A percentile compares a stretch with the other conserved stretches of the same genome.
Evolutionary conservation across 164 flowering plant genomes (phyloP).

Genomic region (Vitis rotundifolia): DNA sequence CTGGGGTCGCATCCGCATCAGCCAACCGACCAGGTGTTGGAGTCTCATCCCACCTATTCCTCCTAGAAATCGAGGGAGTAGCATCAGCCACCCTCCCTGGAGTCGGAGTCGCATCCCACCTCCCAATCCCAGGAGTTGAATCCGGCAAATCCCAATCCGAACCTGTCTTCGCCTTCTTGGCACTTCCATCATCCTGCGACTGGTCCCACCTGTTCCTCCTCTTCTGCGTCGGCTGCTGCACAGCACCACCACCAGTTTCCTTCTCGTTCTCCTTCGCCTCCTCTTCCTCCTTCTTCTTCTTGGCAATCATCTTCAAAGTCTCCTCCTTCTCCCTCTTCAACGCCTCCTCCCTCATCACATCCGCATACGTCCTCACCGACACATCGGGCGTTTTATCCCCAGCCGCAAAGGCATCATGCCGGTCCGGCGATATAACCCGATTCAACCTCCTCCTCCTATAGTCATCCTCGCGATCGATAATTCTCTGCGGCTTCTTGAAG

Average conservation of each 20-base stretch:
- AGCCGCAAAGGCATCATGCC: conserved; percentile 82
- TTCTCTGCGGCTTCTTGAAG: conserved; percentile 57
- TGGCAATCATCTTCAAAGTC: conserved; percentile 60
- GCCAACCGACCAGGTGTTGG: conserved; percentile 93
- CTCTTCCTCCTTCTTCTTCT: conserved; percentile 89
- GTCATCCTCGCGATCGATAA: conserved; percentile 89
- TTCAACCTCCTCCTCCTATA: conserved; percentile 75
- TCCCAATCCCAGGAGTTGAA: conserved; percentile 82
- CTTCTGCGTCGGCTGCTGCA: conserved; percentile 39
- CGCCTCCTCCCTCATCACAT: conserved; percentile 83
- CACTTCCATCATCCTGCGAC: conserved; percentile 57
- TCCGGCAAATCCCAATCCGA: conserved; percentile 99
- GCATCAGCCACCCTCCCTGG: conserved; percentile 91
- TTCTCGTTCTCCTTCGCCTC: conserved; percentile 46
- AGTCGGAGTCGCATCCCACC: conserved; percentile 98
- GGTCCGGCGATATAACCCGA: conserved; percentile 75
- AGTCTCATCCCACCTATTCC: conserved; percentile 98
- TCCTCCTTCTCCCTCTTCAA: conserved; percentile 80
- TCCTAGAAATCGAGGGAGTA: conserved; percentile 61
- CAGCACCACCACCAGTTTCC: conserved; percentile 22
- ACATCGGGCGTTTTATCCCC: conserved; percentile 92
- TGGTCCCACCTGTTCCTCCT: conserved; percentile 97
- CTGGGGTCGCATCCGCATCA: conserved; percentile 91
- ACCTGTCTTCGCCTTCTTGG: conserved; percentile 63
- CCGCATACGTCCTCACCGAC: conserved; percentile 77